Evolutionary conservation across 2,329 filamentous ascomycete genomes (phyloP).

Genomic region (Aspergillus novoparasiticus): DNA sequence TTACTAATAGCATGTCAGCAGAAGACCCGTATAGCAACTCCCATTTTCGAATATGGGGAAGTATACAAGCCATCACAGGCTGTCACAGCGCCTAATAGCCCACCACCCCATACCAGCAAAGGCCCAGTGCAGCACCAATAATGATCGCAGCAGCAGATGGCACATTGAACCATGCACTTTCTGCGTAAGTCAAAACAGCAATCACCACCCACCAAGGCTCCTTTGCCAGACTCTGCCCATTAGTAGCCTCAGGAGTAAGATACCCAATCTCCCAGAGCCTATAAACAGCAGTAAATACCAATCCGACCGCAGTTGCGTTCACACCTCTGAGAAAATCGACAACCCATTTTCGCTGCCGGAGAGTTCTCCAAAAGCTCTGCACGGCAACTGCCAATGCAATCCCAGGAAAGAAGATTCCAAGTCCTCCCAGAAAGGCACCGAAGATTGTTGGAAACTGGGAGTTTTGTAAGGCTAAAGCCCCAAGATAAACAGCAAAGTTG

Average conservation of each 20-base stretch:
- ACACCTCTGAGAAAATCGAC: slow-evolving; percentile 56
- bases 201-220: slow-evolving; percentile 68
- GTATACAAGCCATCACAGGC: too few relatives aligned
- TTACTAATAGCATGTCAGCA: too few relatives aligned
- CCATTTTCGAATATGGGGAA: too few relatives aligned
- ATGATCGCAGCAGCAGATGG: slow-evolving; percentile 49
- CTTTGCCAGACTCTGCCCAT: slow-evolving; percentile 56
- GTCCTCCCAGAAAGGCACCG: slow-evolving; percentile 55
- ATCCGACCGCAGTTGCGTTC: slow-evolving; percentile 62
- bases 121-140: slow-evolving; percentile 50
- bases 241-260: slow-evolving; percentile 51
- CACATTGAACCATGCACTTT: slow-evolving; percentile 52
- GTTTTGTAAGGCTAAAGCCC: slow-evolving; percentile 50
- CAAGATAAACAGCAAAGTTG: slow-evolving; percentile 60
- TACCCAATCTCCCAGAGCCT: slow-evolving; percentile 65
- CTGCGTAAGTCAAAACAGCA: slow-evolving; percentile 53
- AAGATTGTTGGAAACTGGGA: slow-evolving; percentile 35
- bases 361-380: slow-evolving; percentile 57
- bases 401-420: slow-evolving; percentile 47
- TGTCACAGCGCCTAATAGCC: background rate
- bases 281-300: slow-evolving; percentile 68
- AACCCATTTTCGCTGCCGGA: slow-evolving; percentile 52
- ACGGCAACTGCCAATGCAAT: slow-evolving; percentile 36
- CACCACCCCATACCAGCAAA: slow-evolving; percentile 52
- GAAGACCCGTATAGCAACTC: too few relatives aligned